phyloP scores from a whole-genome alignment of 192 early-diverging fungal genomes.

The Glomus cerebriforme region DNA sequence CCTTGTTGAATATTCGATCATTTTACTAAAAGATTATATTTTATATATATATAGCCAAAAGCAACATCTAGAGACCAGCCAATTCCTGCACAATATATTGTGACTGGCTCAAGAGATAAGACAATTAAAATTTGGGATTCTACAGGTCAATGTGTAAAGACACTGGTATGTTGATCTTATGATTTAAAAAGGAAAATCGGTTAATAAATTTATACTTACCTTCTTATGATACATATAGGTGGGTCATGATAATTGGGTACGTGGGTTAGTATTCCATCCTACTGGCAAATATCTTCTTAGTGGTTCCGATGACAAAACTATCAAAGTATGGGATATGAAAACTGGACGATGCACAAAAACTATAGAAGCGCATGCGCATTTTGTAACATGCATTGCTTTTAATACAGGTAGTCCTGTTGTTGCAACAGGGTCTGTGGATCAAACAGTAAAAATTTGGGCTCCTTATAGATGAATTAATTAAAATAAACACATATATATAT shows the following conservation, averaged over 20 bases:
- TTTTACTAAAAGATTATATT: not conserved
- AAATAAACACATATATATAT: not conserved
- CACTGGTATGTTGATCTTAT: slow-evolving; percentile 60
- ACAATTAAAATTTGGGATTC: slow-evolving; percentile 87
- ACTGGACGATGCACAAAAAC: slow-evolving; percentile 81
- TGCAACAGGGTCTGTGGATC: slow-evolving; percentile 86
- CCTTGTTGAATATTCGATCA: not conserved
- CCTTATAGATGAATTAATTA: slow-evolving; percentile 27
- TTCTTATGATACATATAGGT: slow-evolving; percentile 45
- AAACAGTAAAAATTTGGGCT: slow-evolving; percentile 73
- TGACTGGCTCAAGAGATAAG: slow-evolving; percentile 90
- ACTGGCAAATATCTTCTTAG: slow-evolving; percentile 80
- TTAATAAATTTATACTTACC: not conserved
- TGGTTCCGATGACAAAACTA: slow-evolving; percentile 88
- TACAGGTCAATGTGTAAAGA: slow-evolving; percentile 67
- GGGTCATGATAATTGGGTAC: slow-evolving; percentile 94
- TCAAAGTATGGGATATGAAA: slow-evolving; percentile 87
- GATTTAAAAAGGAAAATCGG: not conserved
- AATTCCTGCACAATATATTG: slow-evolving; percentile 66
- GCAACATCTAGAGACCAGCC: slow-evolving; percentile 45
- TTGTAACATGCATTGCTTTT: slow-evolving; percentile 85
- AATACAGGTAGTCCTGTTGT: slow-evolving; percentile 67
- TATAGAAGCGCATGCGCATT: slow-evolving; percentile 85
- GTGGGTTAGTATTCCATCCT: slow-evolving; percentile 82
- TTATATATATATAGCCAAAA: slow-evolving; percentile 39